Base-by-base conservation (phyloP, 2,329 filamentous ascomycete species). In the Curvularia sp. region DNA sequence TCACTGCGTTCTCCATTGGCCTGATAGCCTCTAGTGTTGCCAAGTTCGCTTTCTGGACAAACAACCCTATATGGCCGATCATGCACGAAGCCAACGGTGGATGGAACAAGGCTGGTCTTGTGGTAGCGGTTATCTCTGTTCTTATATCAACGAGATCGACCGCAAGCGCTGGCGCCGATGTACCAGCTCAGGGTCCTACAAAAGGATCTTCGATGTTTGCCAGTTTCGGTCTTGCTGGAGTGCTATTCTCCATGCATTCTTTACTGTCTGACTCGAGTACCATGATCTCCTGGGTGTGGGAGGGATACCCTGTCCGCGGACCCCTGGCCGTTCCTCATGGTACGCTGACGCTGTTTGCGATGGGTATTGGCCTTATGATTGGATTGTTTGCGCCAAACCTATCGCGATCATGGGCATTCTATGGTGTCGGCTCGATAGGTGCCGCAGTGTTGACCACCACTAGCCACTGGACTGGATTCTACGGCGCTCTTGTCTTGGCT, bases 241-340 rank as follows among this genome's bases (percentile, higher is more conserved):
- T 97, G 7, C 84, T 97, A 72, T 99, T 99, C 71, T 91, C 86
- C 5, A 83, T 98, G 72, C 95, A 98, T 75, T 97, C 93, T 1
- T 82, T 99, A 9, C 84, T 99, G 10, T 97, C 95, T 0, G 95
- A 99, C 75, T 96, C 93, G 0, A 98, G 95, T 80, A 99, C 95
- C 53, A 98, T 99, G 93, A 97, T 98, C 57, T 84, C 93, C 15
- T 99, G 95, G 95, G 92, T 92, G 2, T 99, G 95, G 95, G 93
- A 97, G 68, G 95, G 95, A 6, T 99, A 91, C 70, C 95, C 95
- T 13, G 86, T 98, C 39, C 87, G 90, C 49, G 95, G 95, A 6
- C 95, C 95, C 2, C 86, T 95, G 49, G 87, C 93, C 60, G 92
- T 89, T 47, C 92, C 93, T n/a, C 93, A 98, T 71, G 95, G 93